Conservation (phyloP, 1,284 basidiomycete genomes). For the Veloboletus limbatus region DNA sequence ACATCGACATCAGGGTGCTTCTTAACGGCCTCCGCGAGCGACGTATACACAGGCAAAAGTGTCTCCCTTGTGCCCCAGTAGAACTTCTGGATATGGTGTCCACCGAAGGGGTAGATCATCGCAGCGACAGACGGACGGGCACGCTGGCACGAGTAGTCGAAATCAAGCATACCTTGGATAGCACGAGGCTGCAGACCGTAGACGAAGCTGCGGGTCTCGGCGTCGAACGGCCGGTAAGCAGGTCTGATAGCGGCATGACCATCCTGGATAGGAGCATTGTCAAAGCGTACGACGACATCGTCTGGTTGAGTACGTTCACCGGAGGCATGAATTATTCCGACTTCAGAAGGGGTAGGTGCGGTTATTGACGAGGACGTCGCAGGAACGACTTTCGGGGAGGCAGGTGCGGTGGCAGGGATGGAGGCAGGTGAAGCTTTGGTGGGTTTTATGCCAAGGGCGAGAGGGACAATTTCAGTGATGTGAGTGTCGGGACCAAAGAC, state of each 20-base stretch:
- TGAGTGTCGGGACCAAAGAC: conserved; percentile 98
- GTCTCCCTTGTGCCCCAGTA: conserved; percentile 99
- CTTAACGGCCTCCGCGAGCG: conserved; percentile 85
- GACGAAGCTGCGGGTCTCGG: conserved; percentile 90
- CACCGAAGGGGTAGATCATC: conserved; percentile 99
- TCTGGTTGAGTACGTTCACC: conserved; percentile 82
- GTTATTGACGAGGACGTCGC: conserved; percentile 23
- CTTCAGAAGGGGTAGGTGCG: conserved; percentile 39
- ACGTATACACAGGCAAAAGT: conserved; percentile 95
- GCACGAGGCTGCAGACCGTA: conserved; percentile 99
- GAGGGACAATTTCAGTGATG: conserved; percentile 98
- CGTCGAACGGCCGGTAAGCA: conserved; percentile 88
- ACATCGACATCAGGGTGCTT: conserved; percentile 98
- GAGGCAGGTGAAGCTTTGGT: conserved; percentile 38
- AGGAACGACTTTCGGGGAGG: conserved; percentile 37
- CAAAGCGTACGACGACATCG: conserved; percentile 90
- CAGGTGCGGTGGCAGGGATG: conserved; percentile 40
- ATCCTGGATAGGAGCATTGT: conserved; percentile 40
- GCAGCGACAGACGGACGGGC: conserved; percentile 93
- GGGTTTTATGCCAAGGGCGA: conserved; percentile 83
- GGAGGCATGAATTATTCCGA: conserved; percentile 78
- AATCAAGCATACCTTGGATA: conserved; percentile 99
- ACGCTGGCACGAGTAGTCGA: conserved; percentile 97
- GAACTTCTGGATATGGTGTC: conserved; percentile 99
- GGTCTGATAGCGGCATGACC: conserved; percentile 51